phyloP scores from a whole-genome alignment of 345 rosid species.

The Aurinia saxatilis region DNA sequence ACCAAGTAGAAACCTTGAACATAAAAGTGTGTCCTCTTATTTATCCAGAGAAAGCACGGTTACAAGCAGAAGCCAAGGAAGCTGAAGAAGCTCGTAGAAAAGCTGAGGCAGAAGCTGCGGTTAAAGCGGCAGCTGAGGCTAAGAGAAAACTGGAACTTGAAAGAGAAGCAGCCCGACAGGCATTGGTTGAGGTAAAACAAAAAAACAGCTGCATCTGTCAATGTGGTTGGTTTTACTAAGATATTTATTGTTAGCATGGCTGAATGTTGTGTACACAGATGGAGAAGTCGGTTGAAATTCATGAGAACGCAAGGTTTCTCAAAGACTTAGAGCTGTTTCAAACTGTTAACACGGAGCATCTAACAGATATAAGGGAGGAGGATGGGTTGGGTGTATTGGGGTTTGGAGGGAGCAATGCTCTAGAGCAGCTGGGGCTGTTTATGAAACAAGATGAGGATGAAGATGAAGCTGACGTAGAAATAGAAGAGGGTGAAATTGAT shows the following conservation, averaged over 20 bases:
- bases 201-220: not conserved
- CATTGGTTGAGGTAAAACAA: constrained; percentile 51
- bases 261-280: constrained; percentile 41
- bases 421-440: constrained; percentile 73
- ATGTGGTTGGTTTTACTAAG: not conserved
- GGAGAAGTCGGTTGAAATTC: constrained; percentile 83
- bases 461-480: constrained; percentile 31
- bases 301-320: constrained; percentile 61
- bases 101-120: constrained; percentile 72
- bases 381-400: constrained; percentile 51
- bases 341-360: constrained; percentile 36
- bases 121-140: constrained; percentile 38
- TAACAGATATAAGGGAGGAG: constrained; percentile 42
- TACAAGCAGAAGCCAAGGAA: constrained; percentile 79
- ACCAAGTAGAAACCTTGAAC: not conserved
- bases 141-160: constrained; percentile 63
- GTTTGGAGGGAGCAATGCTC: constrained; percentile 59
- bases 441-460: constrained; percentile 59
- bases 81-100: constrained; percentile 76
- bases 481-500: constrained; percentile 26
- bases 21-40: not conserved
- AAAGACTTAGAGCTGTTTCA: constrained; percentile 77
- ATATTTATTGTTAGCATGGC: not conserved
- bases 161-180: constrained; percentile 87
- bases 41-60: constrained; percentile 61